These are phyloP conservation scores for Alternaria novae-zelandiae DNA, from an alignment of 2,329 filamentous ascomycete species.

Conservation along the genomic window DNA sequence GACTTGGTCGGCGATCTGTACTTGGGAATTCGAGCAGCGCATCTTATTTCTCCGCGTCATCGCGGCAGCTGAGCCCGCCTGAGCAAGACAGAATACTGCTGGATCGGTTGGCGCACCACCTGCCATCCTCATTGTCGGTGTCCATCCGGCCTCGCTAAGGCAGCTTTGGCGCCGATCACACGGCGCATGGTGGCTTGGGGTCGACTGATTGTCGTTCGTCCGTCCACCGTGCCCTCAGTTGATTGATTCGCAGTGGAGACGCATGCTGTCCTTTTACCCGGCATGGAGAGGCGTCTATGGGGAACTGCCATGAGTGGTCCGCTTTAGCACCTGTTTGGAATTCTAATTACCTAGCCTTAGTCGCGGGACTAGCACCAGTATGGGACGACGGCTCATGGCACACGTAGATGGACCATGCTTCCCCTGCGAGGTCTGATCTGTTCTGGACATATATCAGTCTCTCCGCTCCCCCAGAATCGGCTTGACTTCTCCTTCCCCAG, in stretches of 20 bases:
- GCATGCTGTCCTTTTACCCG: conserved; percentile 43
- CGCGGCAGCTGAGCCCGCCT: conserved; percentile 16
- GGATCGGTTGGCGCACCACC: conserved; percentile 27
- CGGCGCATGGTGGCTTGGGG: conserved; percentile 21
- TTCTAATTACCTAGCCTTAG: conserved; percentile 36
- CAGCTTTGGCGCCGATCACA: conserved; percentile 37
- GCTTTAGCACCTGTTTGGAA: conserved; percentile 36
- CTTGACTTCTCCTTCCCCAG: conserved; percentile 31
- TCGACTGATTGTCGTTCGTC: conserved; percentile 32
- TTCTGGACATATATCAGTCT: conserved; percentile 41
- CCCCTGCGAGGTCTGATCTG: conserved; percentile 24
- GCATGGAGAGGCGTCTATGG: conserved; percentile 38
- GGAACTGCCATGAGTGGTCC: conserved; percentile 38
- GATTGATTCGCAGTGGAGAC: conserved; percentile 29
- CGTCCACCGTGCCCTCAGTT: conserved; percentile 24
- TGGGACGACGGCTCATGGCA: conserved; percentile 39
- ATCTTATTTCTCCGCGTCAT: conserved; percentile 27
- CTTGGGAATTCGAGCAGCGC: conserved; percentile 11
- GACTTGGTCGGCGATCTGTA: conserved; percentile 15
- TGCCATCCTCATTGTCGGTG: conserved; percentile 30
- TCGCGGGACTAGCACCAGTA: conserved; percentile 24
- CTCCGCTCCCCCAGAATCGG: conserved; percentile 37
- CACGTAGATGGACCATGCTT: conserved; percentile 38
- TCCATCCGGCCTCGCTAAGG: conserved; percentile 38
- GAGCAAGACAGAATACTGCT: conserved; percentile 11